A percentile compares a stretch with the other conserved stretches of the same genome.
phyloP scores from a whole-genome alignment of 2,329 filamentous ascomycete genomes.

The Mariannaea elegans region DNA sequence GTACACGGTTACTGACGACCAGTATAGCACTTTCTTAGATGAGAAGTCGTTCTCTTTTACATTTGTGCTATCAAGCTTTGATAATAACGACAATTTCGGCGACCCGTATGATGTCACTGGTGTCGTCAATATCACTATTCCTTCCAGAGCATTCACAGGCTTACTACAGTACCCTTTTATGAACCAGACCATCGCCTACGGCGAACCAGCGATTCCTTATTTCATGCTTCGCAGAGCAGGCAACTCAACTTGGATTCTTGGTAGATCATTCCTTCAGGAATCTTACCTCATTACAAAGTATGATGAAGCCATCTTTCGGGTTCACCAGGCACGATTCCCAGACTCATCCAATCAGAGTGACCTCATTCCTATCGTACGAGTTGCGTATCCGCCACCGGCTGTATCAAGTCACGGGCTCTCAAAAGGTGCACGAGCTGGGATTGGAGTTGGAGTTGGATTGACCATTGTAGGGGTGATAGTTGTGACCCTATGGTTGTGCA shows the following conservation, averaged over 20 bases:
- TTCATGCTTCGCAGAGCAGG: conserved; percentile 70
- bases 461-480: conserved; percentile 40
- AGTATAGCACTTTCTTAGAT: conserved; percentile 57
- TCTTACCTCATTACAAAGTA: conserved; percentile 68
- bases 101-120: conserved; percentile 57
- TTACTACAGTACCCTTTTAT: conserved; percentile 60
- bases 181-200: conserved; percentile 53
- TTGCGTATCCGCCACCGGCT: conserved; percentile 53
- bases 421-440: conserved; percentile 54
- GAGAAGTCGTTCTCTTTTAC: conserved; percentile 61
- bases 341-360: conserved; percentile 51
- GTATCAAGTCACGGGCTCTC: conserved; percentile 43
- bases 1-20: conserved; percentile 70
- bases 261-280: conserved; percentile 76
- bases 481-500: conserved; percentile 46
- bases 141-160: conserved; percentile 60
- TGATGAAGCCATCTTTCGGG: conserved; percentile 60
- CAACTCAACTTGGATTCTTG: conserved; percentile 67
- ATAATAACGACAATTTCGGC: conserved; percentile 63
- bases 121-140: conserved; percentile 65
- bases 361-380: conserved; percentile 53
- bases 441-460: conserved; percentile 54
- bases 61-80: conserved; percentile 64
- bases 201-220: conserved; percentile 61
- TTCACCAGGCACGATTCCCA: conserved; percentile 66